phyloP scores from a whole-genome alignment of 352 stramenopile genomes.

The Phytophthora cryptogea region DNA sequence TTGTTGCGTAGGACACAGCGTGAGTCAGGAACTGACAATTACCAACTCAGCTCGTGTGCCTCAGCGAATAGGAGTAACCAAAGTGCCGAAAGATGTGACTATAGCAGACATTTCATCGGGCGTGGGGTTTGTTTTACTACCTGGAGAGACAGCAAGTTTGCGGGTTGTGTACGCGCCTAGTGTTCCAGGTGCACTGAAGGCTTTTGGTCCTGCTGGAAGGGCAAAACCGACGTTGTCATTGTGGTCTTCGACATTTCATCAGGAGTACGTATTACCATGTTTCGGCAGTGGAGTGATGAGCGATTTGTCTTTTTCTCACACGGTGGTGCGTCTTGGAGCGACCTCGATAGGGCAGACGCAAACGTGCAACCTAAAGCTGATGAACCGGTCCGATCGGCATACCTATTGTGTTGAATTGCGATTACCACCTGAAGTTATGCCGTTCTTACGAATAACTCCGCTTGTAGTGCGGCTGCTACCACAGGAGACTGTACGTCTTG shows the following conservation, averaged over 20 bases:
- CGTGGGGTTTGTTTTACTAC: conserved; percentile 37
- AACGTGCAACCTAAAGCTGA: conserved; percentile 35
- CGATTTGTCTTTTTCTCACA: conserved; percentile 42
- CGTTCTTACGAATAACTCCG: conserved; percentile 64
- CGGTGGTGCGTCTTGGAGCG: conserved; percentile 39
- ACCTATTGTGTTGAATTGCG: conserved; percentile 33
- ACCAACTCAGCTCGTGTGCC: conserved; percentile 38
- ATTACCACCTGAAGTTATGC: conserved; percentile 28
- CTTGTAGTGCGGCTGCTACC: conserved; percentile 58
- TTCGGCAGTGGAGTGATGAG: conserved; percentile 32
- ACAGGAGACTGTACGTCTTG: conserved; percentile 56
- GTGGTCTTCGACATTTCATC: conserved; percentile 47
- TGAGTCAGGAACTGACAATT: conserved; percentile 34
- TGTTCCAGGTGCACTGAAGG: conserved; percentile 14
- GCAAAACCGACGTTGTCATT: conserved; percentile 30
- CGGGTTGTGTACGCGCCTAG: conserved; percentile 40
- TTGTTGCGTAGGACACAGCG: conserved; percentile 46
- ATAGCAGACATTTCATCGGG: conserved; percentile 34
- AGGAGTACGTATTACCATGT: conserved; percentile 38
- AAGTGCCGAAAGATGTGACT: conserved; percentile 30
- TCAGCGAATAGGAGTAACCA: conserved; percentile 39
- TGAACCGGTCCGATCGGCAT: conserved; percentile 38
- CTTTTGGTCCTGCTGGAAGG: conserved; percentile 1
- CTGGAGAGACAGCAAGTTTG: conserved; percentile 32
- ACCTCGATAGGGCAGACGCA: conserved; percentile 44